A percentile compares a stretch with the other conserved stretches of the same genome.
phyloP scores from a whole-genome alignment of 2,329 filamentous ascomycete species.

The Pseudocercospora musae region DNA sequence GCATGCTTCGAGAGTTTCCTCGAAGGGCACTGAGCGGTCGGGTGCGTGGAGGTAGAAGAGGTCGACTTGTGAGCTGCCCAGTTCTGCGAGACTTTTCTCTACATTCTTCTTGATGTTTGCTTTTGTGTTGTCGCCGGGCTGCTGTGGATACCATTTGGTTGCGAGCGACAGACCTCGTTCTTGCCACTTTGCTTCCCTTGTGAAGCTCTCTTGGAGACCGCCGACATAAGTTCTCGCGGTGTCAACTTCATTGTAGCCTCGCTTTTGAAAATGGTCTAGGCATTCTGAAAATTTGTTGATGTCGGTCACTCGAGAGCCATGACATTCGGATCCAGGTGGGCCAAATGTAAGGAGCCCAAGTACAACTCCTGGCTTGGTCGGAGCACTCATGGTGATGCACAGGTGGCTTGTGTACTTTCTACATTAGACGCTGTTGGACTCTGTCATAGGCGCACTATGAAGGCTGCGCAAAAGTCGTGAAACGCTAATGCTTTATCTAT shows the following conservation, averaged over 20 bases:
- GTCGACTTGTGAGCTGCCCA: constrained; percentile 69
- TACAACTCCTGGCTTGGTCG: constrained; percentile 56
- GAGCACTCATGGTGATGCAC: not conserved
- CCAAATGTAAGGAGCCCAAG: constrained; percentile 68
- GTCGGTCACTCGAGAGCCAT: constrained; percentile 68
- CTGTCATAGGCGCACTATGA: not conserved
- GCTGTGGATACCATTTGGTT: constrained; percentile 57
- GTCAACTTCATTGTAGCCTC: constrained; percentile 79
- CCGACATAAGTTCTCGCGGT: constrained; percentile 73
- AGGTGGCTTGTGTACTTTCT: not conserved
- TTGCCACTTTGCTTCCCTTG: constrained; percentile 70
- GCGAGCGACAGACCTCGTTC: constrained; percentile 72
- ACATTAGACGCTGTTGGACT: not conserved
- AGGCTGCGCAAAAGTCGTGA: not conserved
- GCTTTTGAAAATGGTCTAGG: constrained; percentile 70
- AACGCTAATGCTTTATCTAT: too few relatives aligned
- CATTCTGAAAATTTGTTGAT: constrained; percentile 66
- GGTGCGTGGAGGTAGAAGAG: constrained; percentile 73
- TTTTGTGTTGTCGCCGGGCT: not conserved
- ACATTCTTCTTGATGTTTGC: constrained; percentile 54
- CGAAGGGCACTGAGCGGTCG: constrained; percentile 58
- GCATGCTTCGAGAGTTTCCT: constrained; percentile 70
- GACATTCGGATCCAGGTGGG: constrained; percentile 49
- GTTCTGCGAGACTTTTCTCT: constrained; percentile 64
- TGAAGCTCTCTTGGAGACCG: constrained; percentile 66